phyloP scores from a whole-genome alignment of 768 basidiomycete species.

The Boletus sp. region DNA sequence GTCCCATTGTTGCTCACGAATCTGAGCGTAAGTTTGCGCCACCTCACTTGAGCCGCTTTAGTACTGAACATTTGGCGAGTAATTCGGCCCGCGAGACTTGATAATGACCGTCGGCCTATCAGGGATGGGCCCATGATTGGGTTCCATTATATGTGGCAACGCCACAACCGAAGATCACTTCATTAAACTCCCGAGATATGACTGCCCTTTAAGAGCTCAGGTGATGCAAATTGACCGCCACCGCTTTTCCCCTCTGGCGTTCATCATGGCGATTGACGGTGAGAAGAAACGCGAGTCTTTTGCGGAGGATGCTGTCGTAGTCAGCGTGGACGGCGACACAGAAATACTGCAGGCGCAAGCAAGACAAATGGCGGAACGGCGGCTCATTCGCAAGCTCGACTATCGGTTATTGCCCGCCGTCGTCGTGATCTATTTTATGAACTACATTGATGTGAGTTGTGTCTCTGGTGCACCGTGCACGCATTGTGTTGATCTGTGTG shows the following conservation, averaged over 20 bases:
- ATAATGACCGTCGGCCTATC: too few species aligned
- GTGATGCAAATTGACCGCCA: neutral
- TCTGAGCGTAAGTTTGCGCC: too few species aligned
- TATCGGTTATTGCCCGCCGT: slow-evolving; percentile 55
- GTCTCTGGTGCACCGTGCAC: neutral
- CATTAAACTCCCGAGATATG: neutral
- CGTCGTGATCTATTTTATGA: slow-evolving; percentile 61
- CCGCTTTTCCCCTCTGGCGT: neutral
- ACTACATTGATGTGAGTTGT: slow-evolving; percentile 58
- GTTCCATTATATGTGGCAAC: too few species aligned
- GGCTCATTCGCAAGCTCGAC: slow-evolving; percentile 57
- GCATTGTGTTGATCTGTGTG: neutral
- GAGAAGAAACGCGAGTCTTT: slow-evolving; percentile 19
- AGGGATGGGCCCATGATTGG: too few species aligned
- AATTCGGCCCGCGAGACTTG: too few species aligned
- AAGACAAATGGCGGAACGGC: slow-evolving; percentile 14
- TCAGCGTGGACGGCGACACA: neutral
- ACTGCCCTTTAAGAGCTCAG: neutral
- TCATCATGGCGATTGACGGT: slow-evolving; percentile 10
- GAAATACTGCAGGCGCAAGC: slow-evolving; percentile 1
- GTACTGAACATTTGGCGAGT: too few species aligned
- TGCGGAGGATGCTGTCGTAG: neutral
- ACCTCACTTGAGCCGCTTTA: too few species aligned
- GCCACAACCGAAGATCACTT: too few species aligned
- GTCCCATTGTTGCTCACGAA: too few species aligned